Base-by-base conservation (phyloP, 306 rosid genomes). In the Begonia peltatifolia region DNA sequence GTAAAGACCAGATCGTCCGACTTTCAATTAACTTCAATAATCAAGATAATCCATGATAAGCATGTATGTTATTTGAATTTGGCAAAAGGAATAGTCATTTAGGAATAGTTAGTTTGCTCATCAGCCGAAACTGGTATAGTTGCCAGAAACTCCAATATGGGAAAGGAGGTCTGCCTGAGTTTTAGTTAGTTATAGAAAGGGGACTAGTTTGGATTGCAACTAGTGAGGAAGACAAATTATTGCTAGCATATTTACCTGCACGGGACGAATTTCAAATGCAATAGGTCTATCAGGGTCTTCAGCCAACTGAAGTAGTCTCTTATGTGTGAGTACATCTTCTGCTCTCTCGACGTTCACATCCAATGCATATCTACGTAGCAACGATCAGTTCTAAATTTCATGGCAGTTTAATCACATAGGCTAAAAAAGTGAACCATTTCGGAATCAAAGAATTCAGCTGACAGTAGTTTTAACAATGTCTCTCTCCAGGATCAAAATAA, bases 331-430 rank as follows among this genome's bases (percentile, higher is more conserved):
- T 55, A 92, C 99, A 70, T 92, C 99, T 67, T 83, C 99, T 9
- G 99, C 99, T 69, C 99, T 81, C 72, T 92, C 99, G 60, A 83
- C 99, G 56, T 92, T 92, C 61, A 92, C 99, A 74, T 92, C 99
- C 87, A 86, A 71, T 6, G 96, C 99, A 42, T 92, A 86, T 70
- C 96, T 92, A 59, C 64, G 72, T 13, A 60, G 65, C 14, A 72
- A 68, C 61, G 76, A 70, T 62, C 73, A 72, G 17, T 5, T 30
- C 38, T 30, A 30, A 30, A 30, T 30, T 30, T 30, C 8, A 30
- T 30, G 38, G 38, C 38, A 30, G 8, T 30, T 30, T 9, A 30
- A 30, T 30, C 9, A 30, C 38, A 30, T 30, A 30, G 6, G 38
- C 38, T 30, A 30, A 30, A 30, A 30, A 30, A 30, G 6, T 30